Conservation (phyloP, 2,329 filamentous ascomycete genomes). For the Fusarium goolgardi region DNA sequence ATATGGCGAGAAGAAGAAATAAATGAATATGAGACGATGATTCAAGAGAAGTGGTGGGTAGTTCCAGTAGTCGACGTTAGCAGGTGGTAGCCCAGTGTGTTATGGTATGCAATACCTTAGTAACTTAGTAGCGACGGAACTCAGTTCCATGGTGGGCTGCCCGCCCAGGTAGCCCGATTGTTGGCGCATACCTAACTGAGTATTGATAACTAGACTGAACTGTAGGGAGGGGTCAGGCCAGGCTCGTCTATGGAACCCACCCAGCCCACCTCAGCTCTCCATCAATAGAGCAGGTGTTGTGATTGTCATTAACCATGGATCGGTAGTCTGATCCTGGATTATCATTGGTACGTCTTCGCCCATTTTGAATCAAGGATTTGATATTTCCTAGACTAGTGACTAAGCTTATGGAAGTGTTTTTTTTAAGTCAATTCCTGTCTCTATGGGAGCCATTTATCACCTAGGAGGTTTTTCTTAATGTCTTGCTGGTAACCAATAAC, state of each 20-base stretch:
- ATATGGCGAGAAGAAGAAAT: not conserved
- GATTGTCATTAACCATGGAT: not conserved
- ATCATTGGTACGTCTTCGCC: not conserved
- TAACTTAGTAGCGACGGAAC: not conserved
- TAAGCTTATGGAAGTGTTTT: not conserved
- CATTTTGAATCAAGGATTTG: not conserved
- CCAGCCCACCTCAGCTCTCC: not conserved
- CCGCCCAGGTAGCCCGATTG: not conserved
- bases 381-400: not conserved
- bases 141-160: not conserved
- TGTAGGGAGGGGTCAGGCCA: slow-evolving; percentile 12
- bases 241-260: too few relatives aligned
- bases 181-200: not conserved
- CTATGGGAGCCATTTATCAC: not conserved
- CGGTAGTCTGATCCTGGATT: not conserved
- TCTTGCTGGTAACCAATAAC: slow-evolving; percentile 5
- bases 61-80: slow-evolving; percentile 5
- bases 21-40: slow-evolving; percentile 28
- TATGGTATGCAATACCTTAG: not conserved
- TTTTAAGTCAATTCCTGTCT: not conserved
- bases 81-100: not conserved
- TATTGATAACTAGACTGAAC: slow-evolving; percentile 5
- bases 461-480: not conserved
- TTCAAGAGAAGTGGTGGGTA: slow-evolving; percentile 13
- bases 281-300: not conserved